These are phyloP conservation scores for Microthlaspi erraticum DNA, from an alignment of 345 rosid genomes.

Conservation along the genomic window DNA sequence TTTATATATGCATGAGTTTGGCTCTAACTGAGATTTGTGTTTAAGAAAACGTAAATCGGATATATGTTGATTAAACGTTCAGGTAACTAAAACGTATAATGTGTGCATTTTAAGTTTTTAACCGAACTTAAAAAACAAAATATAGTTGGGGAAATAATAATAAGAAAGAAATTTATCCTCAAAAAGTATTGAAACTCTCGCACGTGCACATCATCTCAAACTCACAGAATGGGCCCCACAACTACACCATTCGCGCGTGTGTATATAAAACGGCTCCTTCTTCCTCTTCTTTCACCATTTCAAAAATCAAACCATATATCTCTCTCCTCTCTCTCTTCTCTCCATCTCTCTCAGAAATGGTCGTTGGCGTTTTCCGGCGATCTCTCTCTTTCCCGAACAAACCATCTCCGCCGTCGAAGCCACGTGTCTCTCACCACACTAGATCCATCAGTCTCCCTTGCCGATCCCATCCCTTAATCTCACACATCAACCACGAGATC, in stretches of 20 bases:
- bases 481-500: slow-evolving; percentile 48
- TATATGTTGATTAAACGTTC: neutral
- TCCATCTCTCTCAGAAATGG: neutral
- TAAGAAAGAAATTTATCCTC: slow-evolving; percentile 15
- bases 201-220: slow-evolving; percentile 44
- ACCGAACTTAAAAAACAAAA: neutral
- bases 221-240: slow-evolving; percentile 14
- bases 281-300: slow-evolving; percentile 28
- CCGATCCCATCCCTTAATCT: slow-evolving; percentile 45
- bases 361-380: slow-evolving; percentile 53
- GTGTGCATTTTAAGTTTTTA: neutral
- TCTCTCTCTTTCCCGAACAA: slow-evolving; percentile 49
- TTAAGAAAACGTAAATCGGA: neutral
- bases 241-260: neutral
- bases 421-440: slow-evolving; percentile 49
- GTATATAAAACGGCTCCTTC: slow-evolving; percentile 29
- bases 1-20: slow-evolving; percentile 13
- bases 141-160: slow-evolving; percentile 31
- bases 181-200: slow-evolving; percentile 18
- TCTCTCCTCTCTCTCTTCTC: slow-evolving; percentile 32
- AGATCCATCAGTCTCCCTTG: slow-evolving; percentile 48
- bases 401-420: slow-evolving; percentile 35
- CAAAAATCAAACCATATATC: slow-evolving; percentile 10
- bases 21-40: neutral
- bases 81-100: neutral